Conservation (phyloP, 495 filamentous ascomycete species). For the Polyplosphaeria fusca region DNA sequence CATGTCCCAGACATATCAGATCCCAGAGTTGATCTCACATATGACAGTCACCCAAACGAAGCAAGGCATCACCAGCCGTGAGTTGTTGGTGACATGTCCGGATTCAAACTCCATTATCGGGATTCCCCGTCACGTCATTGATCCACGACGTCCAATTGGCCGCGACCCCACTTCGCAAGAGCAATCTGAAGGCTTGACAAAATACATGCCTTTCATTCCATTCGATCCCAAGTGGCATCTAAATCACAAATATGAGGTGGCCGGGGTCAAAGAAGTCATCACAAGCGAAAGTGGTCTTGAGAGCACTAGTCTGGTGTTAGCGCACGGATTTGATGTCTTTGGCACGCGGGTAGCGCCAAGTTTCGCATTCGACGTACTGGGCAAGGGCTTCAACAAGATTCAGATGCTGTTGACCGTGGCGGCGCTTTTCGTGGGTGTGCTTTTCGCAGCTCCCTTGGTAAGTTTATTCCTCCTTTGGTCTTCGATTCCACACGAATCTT, state of each 20-base stretch:
- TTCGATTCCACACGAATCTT: constrained; percentile 16
- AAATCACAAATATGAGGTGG: constrained; percentile 77
- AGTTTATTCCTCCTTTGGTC: constrained; percentile 21
- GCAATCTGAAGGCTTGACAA: constrained; percentile 75
- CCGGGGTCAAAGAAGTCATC: constrained; percentile 69
- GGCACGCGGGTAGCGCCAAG: constrained; percentile 81
- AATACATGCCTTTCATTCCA: constrained; percentile 71
- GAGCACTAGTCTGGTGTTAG: constrained; percentile 87
- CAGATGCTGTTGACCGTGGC: constrained; percentile 79
- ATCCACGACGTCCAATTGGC: constrained; percentile 83
- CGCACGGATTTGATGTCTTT: constrained; percentile 85
- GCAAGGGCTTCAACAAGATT: constrained; percentile 87
- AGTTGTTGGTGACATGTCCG: constrained; percentile 74
- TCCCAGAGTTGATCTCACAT: constrained; percentile 69
- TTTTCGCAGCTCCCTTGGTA: constrained; percentile 81
- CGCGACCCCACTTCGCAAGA: constrained; percentile 79
- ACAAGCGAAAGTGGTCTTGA: constrained; percentile 78
- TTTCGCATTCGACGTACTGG: constrained; percentile 84
- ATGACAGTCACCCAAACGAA: constrained; percentile 83
- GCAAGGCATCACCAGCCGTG: constrained; percentile 86
- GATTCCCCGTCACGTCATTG: constrained; percentile 73
- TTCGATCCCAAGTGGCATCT: constrained; percentile 79
- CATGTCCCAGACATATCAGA: constrained; percentile 72
- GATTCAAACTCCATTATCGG: constrained; percentile 67
- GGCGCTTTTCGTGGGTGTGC: constrained; percentile 69